Evolutionary conservation across 1,139 yeast genomes (phyloP), one percentile per base, ranked within the genome.

Genomic region (Pneumocystis jirovecii): DNA sequence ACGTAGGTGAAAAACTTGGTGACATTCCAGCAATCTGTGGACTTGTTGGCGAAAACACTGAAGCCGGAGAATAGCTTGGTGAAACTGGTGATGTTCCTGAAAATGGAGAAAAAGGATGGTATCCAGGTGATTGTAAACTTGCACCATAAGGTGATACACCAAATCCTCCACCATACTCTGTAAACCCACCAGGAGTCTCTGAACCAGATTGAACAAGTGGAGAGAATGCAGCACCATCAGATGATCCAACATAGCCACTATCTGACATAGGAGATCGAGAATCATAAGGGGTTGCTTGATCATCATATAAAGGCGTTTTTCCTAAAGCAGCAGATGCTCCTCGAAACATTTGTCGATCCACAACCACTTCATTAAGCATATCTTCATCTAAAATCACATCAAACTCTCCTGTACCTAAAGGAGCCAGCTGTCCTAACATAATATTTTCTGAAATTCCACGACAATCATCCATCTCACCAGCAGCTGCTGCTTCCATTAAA

Each of bases 381-480:
- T 85, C 85, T 72, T 95, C 97, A 75, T 95, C 96, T 70, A 95
- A 85, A 85, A 89, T 86, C 62, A 95, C 95, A 75, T 93, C 98
- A 74, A 95, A 95, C 1, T 96, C 87, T 74, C 99, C 99, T 2
- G 99, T 95, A 76, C 99, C 99, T 72, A 95, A 83, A 67, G 98
- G 98, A 31, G 98, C 97, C 83, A 93, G 84, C 81, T 95, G 98
- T 65, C 99, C 99, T 74, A 95, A 83, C 82, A 95, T 89, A 68
- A 95, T 96, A 74, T 93, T 95, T 76, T 95, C 97, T 61, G 98
- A 93, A 69, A 95, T 96, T 81, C 99, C 99, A 72, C 91, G 88
- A 78, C 98, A 95, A 72, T 93, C 97, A 78, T 95, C 99, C 69
- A 93, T 80, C 75, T 95, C 98, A 29, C 98, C 98, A 60, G 95